These are phyloP conservation scores for Pseudognaphalium luteoalbum DNA, from an alignment of 129 eudicot genomes.

Conservation along the genomic window DNA sequence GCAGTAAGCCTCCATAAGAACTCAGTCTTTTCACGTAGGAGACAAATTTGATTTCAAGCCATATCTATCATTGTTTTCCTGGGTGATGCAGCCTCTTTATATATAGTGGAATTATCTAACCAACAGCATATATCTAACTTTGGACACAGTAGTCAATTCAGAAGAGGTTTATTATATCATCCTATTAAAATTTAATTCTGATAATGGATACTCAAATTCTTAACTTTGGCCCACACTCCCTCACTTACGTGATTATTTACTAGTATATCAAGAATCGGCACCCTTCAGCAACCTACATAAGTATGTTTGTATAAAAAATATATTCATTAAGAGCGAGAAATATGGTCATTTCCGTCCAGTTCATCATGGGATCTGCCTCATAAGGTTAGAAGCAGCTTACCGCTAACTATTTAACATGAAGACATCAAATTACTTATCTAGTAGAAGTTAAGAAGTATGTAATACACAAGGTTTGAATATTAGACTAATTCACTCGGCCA, in stretches of 20 bases:
- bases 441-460: not conserved
- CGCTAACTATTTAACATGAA: not conserved
- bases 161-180: not conserved
- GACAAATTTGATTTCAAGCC: not conserved
- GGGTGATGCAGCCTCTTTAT: not conserved
- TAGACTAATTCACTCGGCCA: not conserved
- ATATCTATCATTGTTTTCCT: not conserved
- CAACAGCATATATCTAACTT: not conserved
- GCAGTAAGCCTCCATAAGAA: not conserved
- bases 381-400: not conserved
- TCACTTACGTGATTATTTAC: not conserved
- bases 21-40: not conserved
- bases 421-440: slow-evolving; percentile 4
- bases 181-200: not conserved
- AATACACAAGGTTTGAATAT: not conserved
- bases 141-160: not conserved
- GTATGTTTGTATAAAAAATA: not conserved
- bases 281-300: not conserved
- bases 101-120: not conserved
- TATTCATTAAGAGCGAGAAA: not conserved
- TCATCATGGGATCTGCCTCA: not conserved
- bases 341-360: not conserved
- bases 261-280: not conserved
- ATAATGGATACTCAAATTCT: not conserved
- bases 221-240: not conserved